Evolutionary conservation across 2,329 filamentous ascomycete species (phyloP).

Genomic region (Paecilomyces niveus): DNA sequence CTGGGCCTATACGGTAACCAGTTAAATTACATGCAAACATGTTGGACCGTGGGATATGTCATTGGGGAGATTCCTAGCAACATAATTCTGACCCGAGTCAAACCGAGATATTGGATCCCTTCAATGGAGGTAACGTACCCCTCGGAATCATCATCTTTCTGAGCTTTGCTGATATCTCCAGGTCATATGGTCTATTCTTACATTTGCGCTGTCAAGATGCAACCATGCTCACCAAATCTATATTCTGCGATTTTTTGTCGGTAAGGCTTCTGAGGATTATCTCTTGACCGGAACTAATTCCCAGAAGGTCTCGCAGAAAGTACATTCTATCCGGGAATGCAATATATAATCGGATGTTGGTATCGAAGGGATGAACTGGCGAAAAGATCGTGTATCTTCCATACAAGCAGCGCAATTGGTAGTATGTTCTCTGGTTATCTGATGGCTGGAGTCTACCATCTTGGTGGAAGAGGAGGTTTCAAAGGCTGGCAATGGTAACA

Average conservation of each 20-base stretch:
- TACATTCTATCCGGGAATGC: conserved; percentile 48
- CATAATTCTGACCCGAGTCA: conserved; percentile 44
- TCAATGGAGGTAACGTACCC: conserved; percentile 37
- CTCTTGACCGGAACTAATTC: not conserved
- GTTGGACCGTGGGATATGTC: conserved; percentile 55
- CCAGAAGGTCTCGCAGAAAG: conserved; percentile 16
- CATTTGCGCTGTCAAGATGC: conserved; percentile 36
- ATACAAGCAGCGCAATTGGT: conserved; percentile 39
- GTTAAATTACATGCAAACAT: conserved; percentile 50
- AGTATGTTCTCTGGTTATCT: conserved; percentile 46
- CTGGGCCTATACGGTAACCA: conserved; percentile 47
- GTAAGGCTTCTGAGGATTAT: conserved; percentile 12
- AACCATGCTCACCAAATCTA: conserved; percentile 41
- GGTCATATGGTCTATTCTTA: conserved; percentile 44
- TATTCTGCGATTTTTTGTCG: conserved; percentile 44
- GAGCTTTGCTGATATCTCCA: conserved; percentile 9
- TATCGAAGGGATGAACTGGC: conserved; percentile 46
- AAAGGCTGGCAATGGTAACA: conserved; percentile 46
- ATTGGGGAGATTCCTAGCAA: conserved; percentile 48
- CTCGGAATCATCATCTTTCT: conserved; percentile 6
- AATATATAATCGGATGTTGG: conserved; percentile 47
- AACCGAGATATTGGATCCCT: conserved; percentile 45
- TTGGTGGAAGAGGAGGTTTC: conserved; percentile 43
- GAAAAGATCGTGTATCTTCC: conserved; percentile 48
- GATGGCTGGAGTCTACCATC: conserved; percentile 46